A percentile compares a stretch with the other conserved stretches of the same genome.
Evolutionary conservation across 306 rosid genomes (phyloP).

Genomic region (Styphnolobium japonicum): DNA sequence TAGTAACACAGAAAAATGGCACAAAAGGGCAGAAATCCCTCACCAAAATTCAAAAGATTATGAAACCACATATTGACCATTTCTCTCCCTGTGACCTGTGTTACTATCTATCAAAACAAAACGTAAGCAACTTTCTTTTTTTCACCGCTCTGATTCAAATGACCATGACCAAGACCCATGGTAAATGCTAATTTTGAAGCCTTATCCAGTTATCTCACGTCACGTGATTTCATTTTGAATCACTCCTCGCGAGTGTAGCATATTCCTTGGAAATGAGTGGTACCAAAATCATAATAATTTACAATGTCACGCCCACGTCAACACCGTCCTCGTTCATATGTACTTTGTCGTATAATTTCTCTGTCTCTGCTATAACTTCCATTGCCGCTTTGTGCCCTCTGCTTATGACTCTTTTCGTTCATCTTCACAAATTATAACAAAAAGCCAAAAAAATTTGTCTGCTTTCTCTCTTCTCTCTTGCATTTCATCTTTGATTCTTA

Average conservation of each 20-base stretch:
- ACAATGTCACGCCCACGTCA: constrained; percentile 3
- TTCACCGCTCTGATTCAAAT: too few relatives aligned
- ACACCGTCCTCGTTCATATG: not conserved
- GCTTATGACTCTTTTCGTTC: not conserved
- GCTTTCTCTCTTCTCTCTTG: not conserved
- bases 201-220: not conserved
- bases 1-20: not conserved
- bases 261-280: not conserved
- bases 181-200: too few relatives aligned
- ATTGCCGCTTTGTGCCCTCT: not conserved
- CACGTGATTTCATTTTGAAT: not conserved
- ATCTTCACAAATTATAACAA: not conserved
- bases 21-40: too few relatives aligned
- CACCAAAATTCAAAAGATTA: too few relatives aligned
- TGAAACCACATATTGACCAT: not conserved
- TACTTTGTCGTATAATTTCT: not conserved
- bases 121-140: too few relatives aligned
- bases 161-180: too few relatives aligned
- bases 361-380: not conserved
- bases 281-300: not conserved
- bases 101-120: not conserved
- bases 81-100: not conserved
- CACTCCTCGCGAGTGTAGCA: constrained; percentile 22
- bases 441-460: not conserved
- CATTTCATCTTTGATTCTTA: not conserved